These are phyloP conservation scores for Hypoxylon sp. DNA, from an alignment of 2,329 filamentous ascomycete genomes.

Conservation along the genomic window DNA sequence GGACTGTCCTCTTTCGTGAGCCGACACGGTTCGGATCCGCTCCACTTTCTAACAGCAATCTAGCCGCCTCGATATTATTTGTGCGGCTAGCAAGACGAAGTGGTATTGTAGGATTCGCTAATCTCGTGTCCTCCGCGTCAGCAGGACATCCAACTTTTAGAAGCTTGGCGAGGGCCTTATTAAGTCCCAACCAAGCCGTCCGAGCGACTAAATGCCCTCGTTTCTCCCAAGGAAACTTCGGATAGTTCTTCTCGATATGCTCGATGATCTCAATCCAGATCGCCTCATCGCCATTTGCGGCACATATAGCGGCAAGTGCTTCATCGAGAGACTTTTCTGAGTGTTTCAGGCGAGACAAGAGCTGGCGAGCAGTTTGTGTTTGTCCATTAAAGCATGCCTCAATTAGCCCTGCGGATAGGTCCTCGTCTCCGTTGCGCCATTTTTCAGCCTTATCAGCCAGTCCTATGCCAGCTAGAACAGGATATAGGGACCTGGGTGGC, in stretches of 20 bases:
- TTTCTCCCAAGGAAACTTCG: neutral
- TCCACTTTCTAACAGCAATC: neutral
- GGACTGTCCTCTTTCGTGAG: neutral
- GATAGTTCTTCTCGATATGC: neutral
- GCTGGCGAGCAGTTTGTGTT: neutral
- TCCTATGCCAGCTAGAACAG: neutral
- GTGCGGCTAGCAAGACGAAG: neutral
- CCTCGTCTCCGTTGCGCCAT: constrained; percentile 2
- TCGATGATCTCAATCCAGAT: neutral
- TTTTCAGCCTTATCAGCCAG: neutral
- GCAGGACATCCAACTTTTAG: constrained; percentile 5
- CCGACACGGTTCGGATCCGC: neutral
- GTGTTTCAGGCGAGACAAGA: constrained; percentile 2
- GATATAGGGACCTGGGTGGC: constrained; percentile 3
- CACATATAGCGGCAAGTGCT: constrained; percentile 6
- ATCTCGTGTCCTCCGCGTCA: neutral
- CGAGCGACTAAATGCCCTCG: neutral
- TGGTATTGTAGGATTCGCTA: neutral
- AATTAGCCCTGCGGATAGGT: constrained; percentile 2
- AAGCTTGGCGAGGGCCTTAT: neutral
- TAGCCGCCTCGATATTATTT: neutral
- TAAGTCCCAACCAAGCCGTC: neutral
- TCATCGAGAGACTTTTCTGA: constrained; percentile 1
- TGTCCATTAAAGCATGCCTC: constrained; percentile 9
- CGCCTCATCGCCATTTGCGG: neutral